These are phyloP conservation scores for Entomortierella parvispora DNA, from an alignment of 192 early-diverging fungal genomes.

Conservation along the genomic window DNA sequence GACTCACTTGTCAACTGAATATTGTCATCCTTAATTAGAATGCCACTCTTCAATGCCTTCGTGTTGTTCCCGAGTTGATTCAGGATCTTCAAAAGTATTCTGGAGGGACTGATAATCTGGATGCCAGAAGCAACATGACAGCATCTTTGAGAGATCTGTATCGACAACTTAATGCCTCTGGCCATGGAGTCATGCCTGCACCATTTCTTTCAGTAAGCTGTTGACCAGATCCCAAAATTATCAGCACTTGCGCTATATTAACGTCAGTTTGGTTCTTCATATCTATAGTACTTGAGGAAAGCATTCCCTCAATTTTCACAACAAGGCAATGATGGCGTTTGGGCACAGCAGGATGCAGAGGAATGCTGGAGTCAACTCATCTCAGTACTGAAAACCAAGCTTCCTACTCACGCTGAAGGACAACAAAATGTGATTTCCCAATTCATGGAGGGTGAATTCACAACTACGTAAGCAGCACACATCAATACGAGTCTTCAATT, in stretches of 20 bases:
- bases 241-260: no score
- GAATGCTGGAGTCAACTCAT: conserved; percentile 96
- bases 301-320: conserved; percentile 92
- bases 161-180: conserved; percentile 72
- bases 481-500: neutral
- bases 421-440: conserved; percentile 49
- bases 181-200: conserved; percentile 79
- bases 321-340: conserved; percentile 72
- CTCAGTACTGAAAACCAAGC: conserved; percentile 70
- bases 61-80: conserved; percentile 83
- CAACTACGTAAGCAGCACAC: conserved; percentile 47
- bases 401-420: conserved; percentile 20
- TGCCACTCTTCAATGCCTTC: conserved; percentile 93
- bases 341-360: conserved; percentile 97
- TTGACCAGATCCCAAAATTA: neutral
- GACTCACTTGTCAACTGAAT: no score
- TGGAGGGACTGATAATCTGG: conserved; percentile 55
- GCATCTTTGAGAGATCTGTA: conserved; percentile 79
- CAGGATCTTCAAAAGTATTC: conserved; percentile 56
- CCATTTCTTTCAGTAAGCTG: conserved; percentile 76
- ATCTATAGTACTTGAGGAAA: conserved; percentile 68
- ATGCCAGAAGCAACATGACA: conserved; percentile 72
- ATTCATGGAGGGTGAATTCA: conserved; percentile 82
- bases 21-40: no score
- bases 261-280: neutral